Evolutionary conservation across 306 rosid species (phyloP), one percentile per base, ranked within the genome.

Genomic region (Rubus parviflorus): DNA sequence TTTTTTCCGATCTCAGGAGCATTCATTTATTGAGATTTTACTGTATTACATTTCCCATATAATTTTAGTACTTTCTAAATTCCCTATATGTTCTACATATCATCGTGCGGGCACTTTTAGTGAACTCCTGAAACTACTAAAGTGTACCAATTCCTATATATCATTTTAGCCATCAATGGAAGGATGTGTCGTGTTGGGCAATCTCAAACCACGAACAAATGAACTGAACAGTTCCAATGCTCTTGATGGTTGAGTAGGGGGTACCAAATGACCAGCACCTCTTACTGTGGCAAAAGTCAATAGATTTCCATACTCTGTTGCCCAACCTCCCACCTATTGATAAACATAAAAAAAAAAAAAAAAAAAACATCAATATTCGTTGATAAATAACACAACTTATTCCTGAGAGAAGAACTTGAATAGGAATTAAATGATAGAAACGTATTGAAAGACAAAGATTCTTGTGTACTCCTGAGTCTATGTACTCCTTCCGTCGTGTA

Each of bases 191-290:
- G 90, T 71, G 77, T 85, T 92, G 41, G 96, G 97, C 81, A 94
- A 81, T 65, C 97, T 85, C 48, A 78, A 77, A 9, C 88, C 89
- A 45, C 4, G 72, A 20, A 94, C 83, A 75, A 94, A 92, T 12
- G 94, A 83, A 70, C 83, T 84, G 86, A 92, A 90, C 6, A 94
- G 86, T 81, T 84, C 93, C 63, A 92, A 66, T 75, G 98, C 81
- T 60, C 98, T 88, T 5, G 98, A 88, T 52, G 97, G 98, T 58
- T 92, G 98, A 23, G 93, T 95, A 75, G 76, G 92, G 2, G 97
- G 96, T 12, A 94, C 98, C 97, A 92, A 92, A 75, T 92, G 98
- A 30, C 97, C 88, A 22, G 97, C 97, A 56, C 91, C 97, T 14
- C 97, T 89, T 54, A 94, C 95, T 0, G 97, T 94, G 6, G 95